A percentile compares a stretch with the other conserved stretches of the same genome.
phyloP scores from a whole-genome alignment of 805 yeast species.

The Ogataea neopini region DNA sequence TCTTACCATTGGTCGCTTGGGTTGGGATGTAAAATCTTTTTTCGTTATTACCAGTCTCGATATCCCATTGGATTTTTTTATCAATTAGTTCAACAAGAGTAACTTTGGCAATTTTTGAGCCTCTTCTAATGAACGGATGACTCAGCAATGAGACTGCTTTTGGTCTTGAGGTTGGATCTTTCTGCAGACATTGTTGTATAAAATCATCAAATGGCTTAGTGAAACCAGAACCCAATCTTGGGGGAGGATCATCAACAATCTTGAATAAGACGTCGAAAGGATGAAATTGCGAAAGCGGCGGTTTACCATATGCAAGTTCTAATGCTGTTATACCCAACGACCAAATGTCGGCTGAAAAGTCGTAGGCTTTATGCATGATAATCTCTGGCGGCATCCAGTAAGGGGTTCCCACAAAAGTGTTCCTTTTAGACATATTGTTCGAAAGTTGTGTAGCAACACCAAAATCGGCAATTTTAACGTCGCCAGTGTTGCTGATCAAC shows the following conservation, averaged over 20 bases:
- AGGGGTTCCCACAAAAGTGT: conserved; percentile 61
- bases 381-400: conserved; percentile 70
- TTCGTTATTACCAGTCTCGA: conserved; percentile 32
- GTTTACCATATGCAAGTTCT: conserved; percentile 70
- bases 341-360: conserved; percentile 79
- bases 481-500: conserved; percentile 65
- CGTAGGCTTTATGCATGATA: conserved; percentile 53
- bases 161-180: conserved; percentile 68
- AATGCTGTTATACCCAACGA: conserved; percentile 77
- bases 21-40: conserved; percentile 39
- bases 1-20: neutral
- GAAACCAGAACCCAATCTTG: conserved; percentile 38
- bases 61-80: conserved; percentile 45
- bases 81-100: conserved; percentile 41
- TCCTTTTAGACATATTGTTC: conserved; percentile 52
- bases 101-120: conserved; percentile 37
- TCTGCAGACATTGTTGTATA: conserved; percentile 66
- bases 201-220: conserved; percentile 60
- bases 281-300: conserved; percentile 59
- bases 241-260: conserved; percentile 52
- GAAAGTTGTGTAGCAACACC: conserved; percentile 87
- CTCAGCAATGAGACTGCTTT: conserved; percentile 59
- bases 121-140: conserved; percentile 58
- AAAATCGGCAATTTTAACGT: conserved; percentile 89
- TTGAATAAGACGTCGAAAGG: conserved; percentile 56